Evolutionary conservation across 768 basidiomycete species (phyloP).

Genomic region (Dacryopinax spathularia): DNA sequence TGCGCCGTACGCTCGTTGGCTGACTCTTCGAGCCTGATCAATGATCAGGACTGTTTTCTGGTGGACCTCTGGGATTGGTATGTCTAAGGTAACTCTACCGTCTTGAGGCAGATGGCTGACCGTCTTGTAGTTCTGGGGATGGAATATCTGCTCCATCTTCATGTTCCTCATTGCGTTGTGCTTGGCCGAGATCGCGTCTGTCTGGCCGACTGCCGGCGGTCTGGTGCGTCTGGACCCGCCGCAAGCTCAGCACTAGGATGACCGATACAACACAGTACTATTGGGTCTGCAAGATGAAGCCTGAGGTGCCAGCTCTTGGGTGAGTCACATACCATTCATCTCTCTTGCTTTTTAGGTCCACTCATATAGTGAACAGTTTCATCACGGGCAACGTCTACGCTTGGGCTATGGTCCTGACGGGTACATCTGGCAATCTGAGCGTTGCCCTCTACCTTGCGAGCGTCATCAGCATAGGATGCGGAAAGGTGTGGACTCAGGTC

Average conservation of each 20-base stretch:
- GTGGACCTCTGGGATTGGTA: constrained; percentile 37
- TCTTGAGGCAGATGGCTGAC: neutral
- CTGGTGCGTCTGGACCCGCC: neutral
- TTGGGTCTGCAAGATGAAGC: constrained; percentile 50
- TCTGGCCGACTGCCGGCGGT: neutral
- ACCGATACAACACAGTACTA: constrained; percentile 33
- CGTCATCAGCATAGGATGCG: constrained; percentile 35
- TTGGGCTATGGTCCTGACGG: constrained; percentile 47
- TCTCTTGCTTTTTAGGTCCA: constrained; percentile 19
- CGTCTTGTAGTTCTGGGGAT: constrained; percentile 36
- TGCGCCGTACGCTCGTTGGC: neutral
- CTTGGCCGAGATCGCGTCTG: constrained; percentile 33
- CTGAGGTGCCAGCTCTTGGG: constrained; percentile 37
- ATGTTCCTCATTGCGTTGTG: constrained; percentile 45
- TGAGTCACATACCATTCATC: constrained; percentile 25
- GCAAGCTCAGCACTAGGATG: constrained; percentile 40
- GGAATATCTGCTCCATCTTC: constrained; percentile 48
- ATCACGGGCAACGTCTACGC: constrained; percentile 44
- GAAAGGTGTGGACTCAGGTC: constrained; percentile 32
- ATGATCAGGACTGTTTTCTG: constrained; percentile 30
- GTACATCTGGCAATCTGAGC: constrained; percentile 44
- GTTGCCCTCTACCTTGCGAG: constrained; percentile 44
- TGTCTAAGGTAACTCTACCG: neutral
- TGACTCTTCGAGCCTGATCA: neutral
- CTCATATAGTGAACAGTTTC: neutral